Base-by-base conservation (phyloP, 768 basidiomycete species). In the Pleurotus tuoliensis region DNA sequence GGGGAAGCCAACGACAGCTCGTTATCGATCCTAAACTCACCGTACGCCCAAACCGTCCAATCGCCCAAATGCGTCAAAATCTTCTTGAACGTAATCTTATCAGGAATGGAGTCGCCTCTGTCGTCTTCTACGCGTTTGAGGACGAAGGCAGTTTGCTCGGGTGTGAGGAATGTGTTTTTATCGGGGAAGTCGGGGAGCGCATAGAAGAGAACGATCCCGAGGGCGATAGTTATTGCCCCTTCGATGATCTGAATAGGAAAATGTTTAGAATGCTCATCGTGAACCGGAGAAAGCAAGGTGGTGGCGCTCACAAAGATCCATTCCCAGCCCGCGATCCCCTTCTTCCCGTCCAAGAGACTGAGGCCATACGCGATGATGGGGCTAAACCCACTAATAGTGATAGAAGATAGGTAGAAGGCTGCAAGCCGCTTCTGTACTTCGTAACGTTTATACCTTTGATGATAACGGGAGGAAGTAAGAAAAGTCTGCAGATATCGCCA, bases 91-190 rank as follows among this genome's bases (percentile, higher is more conserved):
- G 73, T 80, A 15, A 79, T 37, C 30, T 67, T 55, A 59, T 81
- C 80, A 8, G 77, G 78, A 43, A 76, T 49, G 1, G 79, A 74
- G 61, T 81, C 80, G 11, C 78, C 77, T n/a, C 79, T 73, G 59
- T 80, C 80, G 4, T 77, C 74, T 54, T 80, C 76, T 41, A 80
- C 74, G 11, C 80, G 75, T 61, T 69, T 71, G 45, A 81, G 54
- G 20, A 81, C 71, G 41, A 79, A 57, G 2, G 69, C 69, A 12
- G 77, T 78, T 63, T 79, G 75, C 48, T 76, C 69, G 4, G 69
- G 61, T 8, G 73, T 72, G 44, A 80, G 65, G 64, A 80, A 80
- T 2, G 56, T 72, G 62, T 80, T 81, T 59, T 68, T 67, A 57
- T 80, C 75, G 8, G 78, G 80, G 58, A 80, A 80, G 22, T 78